Evolutionary conservation across 805 yeast species (phyloP), one percentile per base, ranked within the genome.

Genomic region (Jamesozyma gamospora): DNA sequence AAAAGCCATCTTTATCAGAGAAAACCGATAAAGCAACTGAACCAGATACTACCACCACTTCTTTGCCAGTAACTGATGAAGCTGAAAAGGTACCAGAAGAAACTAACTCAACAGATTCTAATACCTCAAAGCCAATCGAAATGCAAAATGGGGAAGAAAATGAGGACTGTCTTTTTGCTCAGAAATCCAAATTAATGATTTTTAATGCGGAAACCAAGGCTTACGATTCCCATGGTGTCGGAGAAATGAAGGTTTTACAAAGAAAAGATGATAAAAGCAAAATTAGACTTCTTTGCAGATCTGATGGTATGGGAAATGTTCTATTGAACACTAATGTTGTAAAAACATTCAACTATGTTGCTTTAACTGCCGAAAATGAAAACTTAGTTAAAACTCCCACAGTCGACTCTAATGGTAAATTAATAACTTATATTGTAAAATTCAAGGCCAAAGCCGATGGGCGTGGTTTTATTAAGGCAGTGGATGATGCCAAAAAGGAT

Each of bases 291-390:
- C 64, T 90, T 28, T 71, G 90, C 16, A 76, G 97, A 52, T 84
- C 96, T 0, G 97, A 88, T 41, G 96, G 95, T 24, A 78, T 86
- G 30, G 80, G 82, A 30, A 74, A 94, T 50, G 78, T 87, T 13
- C 60, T 90, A 34, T 62, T 90, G 43, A 90, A 90, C 56, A 66
- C 77, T 12, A 62, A 68, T n/a, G 60, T 87, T 10, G 65, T 73
- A 9, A 71, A 71, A 39, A 74, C 73, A 37, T 64, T 85, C 42
- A 66, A 65, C 1, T 88, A 86, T 56, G 66, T 71, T 10, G 67
- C 73, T 3, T 65, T 77, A 33, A 50, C 61, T 14, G 49, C 55
- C 41, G 78, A 90, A 36, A 72, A 79, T 56, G 80, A 84, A 25
- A 74, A 77, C 25, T 62, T 75, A 48, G 77, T 87, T 12, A 71